phyloP scores from a whole-genome alignment of 768 basidiomycete species.

The Termitomyces eurrhizus region DNA sequence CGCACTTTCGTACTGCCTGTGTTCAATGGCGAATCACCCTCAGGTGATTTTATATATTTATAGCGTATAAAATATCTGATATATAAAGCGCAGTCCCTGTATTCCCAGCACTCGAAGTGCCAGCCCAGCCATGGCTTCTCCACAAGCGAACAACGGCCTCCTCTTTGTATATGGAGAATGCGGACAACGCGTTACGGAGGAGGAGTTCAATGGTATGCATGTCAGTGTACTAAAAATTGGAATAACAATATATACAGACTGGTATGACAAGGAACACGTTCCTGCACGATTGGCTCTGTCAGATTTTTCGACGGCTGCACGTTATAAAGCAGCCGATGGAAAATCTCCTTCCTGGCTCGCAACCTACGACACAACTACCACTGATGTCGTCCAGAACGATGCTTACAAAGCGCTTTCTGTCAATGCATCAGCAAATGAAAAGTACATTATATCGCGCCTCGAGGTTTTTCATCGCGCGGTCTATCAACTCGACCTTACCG shows the following conservation, averaged over 20 bases:
- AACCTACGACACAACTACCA: slow-evolving; percentile 25
- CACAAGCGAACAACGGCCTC: slow-evolving; percentile 17
- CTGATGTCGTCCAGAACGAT: slow-evolving; percentile 19
- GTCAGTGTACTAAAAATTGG: neutral
- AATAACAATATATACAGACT: slow-evolving; percentile 19
- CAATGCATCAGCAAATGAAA: slow-evolving; percentile 23
- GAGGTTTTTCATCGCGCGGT: slow-evolving; percentile 21
- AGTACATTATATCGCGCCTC: slow-evolving; percentile 21
- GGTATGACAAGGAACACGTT: slow-evolving; percentile 31
- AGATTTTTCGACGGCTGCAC: slow-evolving; percentile 22
- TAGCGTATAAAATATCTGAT: neutral
- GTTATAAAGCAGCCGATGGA: slow-evolving; percentile 25
- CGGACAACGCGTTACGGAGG: slow-evolving; percentile 21
- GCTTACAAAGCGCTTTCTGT: slow-evolving; percentile 21
- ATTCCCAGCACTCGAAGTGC: neutral
- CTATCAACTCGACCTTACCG: slow-evolving; percentile 18
- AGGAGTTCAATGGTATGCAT: slow-evolving; percentile 25
- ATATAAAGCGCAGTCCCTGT: neutral
- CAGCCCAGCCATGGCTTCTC: neutral
- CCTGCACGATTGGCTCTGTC: slow-evolving; percentile 26
- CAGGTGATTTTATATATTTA: neutral
- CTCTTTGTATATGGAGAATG: slow-evolving; percentile 27
- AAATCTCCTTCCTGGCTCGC: slow-evolving; percentile 26
- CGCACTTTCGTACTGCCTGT: neutral
- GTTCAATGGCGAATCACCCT: neutral